Evolutionary conservation across 2,329 filamentous ascomycete species (phyloP), one percentile per base, ranked within the genome.

Genomic region (Atkinsonella texensis): DNA sequence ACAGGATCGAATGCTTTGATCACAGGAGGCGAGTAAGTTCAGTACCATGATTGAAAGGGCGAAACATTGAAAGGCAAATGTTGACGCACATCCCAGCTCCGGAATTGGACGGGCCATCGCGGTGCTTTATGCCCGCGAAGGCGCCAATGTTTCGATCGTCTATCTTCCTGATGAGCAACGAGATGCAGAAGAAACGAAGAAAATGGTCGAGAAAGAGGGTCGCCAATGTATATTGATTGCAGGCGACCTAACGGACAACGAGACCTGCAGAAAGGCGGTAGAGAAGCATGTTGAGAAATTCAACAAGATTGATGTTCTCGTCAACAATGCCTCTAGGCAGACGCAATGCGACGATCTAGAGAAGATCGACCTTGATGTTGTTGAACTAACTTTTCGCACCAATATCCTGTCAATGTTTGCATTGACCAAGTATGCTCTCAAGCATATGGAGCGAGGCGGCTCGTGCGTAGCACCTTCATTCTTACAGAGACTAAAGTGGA

Each of bases 241-340:
- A 0, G 71, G 72, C 9, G 65, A 81, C 51, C 61, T 80, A 45
- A 74, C 69, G 58, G 65, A 77, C 20, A 70, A 74, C 28, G 64
- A 71, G 1, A 74, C 68, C 4, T 81, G 77, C 62, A 67, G 70
- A 45, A 67, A 69, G 2, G 72, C 73, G 2, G 70, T 82, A 2
- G 68, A 80, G 8, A 65, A 74, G 53, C 77, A 81, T 57, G 66
- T 81, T 10, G 68, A 76, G 33, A 69, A 70, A 47, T 73, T 65
- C 53, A 69, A 70, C 28, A 65, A 58, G 23, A 61, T 81, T 20
- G 62, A 74, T 51, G 68, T 81, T 7, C 66, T 82, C 2, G 74
- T 81, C 53, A 81, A 81, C 62, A 81, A 82, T 59, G 79, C 76
- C 3, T 74, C 72, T 0, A 77, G 77, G 62, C 77, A 82, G 62